Evolutionary conservation across 2,329 filamentous ascomycete species (phyloP).

Genomic region (Incumbomyces lentus): DNA sequence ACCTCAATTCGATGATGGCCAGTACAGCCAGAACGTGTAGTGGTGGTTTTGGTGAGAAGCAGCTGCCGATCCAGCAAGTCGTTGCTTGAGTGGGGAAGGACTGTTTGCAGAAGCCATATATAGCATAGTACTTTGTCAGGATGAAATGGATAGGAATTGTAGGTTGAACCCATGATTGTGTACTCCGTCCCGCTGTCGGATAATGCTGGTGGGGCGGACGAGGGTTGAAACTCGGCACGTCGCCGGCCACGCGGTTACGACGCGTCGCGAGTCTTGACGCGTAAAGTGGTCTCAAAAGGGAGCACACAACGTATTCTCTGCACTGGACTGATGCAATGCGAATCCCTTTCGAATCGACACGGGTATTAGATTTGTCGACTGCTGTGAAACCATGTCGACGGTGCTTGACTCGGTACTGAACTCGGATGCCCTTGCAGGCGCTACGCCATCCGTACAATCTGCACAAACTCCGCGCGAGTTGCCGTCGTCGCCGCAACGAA

Average conservation of each 20-base stretch:
- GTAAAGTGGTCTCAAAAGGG: neutral
- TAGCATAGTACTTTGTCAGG: no score
- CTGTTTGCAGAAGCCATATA: no score
- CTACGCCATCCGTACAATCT: constrained; percentile 24
- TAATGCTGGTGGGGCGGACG: no score
- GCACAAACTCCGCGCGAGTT: constrained; percentile 23
- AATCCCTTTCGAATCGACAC: neutral
- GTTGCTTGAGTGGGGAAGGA: no score
- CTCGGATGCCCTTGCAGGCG: constrained; percentile 33
- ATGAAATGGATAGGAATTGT: no score
- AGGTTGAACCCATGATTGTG: no score
- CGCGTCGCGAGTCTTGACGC: neutral
- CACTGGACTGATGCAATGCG: neutral
- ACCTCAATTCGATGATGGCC: neutral
- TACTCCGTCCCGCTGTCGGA: no score
- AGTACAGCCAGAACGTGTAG: constrained; percentile 6
- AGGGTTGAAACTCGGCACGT: no score
- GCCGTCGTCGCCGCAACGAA: constrained; percentile 41
- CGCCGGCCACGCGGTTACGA: neutral
- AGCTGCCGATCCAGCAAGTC: no score
- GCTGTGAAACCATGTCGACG: constrained; percentile 37
- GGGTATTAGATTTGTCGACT: neutral
- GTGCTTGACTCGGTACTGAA: constrained; percentile 40
- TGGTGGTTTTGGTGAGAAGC: no score
- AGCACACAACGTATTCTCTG: neutral